Conservation (phyloP, 331 rosid genomes). For the Spiraea crenata region DNA sequence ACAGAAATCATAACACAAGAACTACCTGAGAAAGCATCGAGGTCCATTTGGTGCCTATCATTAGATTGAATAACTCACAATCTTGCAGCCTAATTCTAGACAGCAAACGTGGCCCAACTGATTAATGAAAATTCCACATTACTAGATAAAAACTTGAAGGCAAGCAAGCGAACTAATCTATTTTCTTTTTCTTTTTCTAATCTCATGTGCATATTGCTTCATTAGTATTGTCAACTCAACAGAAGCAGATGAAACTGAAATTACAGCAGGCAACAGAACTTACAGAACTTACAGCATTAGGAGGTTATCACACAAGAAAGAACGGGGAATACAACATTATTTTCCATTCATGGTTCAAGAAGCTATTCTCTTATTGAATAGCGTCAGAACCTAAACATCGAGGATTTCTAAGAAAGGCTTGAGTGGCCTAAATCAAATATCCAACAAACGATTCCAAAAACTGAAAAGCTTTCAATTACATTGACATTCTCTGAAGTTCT, state of each 20-base stretch:
- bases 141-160: no score
- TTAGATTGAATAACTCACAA: no score
- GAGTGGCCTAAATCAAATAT: conserved; percentile 32
- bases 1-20: no score
- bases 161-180: no score
- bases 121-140: no score
- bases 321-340: conserved; percentile 10
- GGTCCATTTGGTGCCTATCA: no score
- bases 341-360: conserved; percentile 26
- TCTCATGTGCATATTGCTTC: background rate
- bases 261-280: conserved; percentile 6
- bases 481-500: conserved; percentile 20
- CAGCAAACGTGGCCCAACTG: no score
- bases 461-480: conserved; percentile 33
- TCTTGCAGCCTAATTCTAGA: no score
- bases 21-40: no score
- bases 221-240: background rate
- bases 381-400: conserved; percentile 28
- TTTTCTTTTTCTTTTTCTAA: no score
- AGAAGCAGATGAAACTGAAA: conserved; percentile 11
- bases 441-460: conserved; percentile 32
- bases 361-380: conserved; percentile 55
- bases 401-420: conserved; percentile 31
- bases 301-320: background rate
- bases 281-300: background rate